Conservation (phyloP, 192 early-diverging fungal species). For the Podochytrium sp. region DNA sequence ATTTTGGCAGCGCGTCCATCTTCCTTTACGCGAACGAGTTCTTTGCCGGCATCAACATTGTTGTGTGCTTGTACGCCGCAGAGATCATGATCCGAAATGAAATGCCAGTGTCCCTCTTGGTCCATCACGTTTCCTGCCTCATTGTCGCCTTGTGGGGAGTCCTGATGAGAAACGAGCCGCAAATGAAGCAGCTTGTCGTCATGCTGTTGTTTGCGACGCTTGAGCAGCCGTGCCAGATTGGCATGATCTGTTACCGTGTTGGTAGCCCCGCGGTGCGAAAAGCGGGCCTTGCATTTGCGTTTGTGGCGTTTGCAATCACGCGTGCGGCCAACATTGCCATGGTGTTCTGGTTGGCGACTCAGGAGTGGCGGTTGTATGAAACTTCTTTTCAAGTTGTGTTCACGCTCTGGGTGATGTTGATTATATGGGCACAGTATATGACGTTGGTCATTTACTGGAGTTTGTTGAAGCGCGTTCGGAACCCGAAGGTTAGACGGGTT, state of each 20-base stretch:
- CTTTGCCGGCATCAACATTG: not conserved
- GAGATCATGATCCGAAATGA: not conserved
- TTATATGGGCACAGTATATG: not conserved
- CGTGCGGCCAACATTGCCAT: not conserved
- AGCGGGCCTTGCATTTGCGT: not conserved
- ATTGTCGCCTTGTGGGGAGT: not conserved
- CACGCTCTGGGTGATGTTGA: not conserved
- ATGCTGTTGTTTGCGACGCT: not conserved
- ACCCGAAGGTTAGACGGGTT: too few species aligned
- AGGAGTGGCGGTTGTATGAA: not conserved
- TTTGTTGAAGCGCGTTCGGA: not conserved
- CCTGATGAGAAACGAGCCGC: not conserved
- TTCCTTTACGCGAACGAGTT: not conserved
- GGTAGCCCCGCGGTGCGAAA: not conserved
- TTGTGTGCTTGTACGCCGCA: not conserved
- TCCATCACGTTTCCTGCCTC: not conserved
- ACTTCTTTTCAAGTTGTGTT: not conserved
- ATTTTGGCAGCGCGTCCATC: not conserved
- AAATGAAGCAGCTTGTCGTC: not conserved
- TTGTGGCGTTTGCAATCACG: not conserved
- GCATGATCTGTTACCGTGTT: not conserved
- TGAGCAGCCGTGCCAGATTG: conserved; percentile 4
- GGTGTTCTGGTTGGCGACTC: not conserved
- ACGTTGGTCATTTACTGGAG: not conserved
- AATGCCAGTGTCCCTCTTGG: not conserved